Percentiles rank a stretch among this genome's conserved stretches.
Evolutionary conservation across 805 yeast genomes (phyloP).

Genomic region (Saturnispora saitoi): DNA sequence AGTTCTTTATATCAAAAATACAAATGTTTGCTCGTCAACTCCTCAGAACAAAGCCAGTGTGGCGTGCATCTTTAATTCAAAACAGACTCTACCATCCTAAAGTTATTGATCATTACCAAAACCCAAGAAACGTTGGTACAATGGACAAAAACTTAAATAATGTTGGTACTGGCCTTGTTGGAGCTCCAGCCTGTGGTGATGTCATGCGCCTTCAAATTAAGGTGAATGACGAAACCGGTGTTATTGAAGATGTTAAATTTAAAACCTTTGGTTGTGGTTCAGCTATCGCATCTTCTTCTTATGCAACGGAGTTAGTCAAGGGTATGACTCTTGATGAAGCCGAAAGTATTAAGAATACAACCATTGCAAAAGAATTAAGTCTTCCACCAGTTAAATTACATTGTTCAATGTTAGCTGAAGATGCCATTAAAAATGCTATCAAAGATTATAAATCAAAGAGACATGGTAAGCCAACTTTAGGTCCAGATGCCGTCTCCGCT

Average conservation of each 20-base stretch:
- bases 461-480: conserved; percentile 46
- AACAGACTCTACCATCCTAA: conserved; percentile 65
- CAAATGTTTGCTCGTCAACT: conserved; percentile 3
- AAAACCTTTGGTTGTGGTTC: conserved; percentile 99
- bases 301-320: conserved; percentile 89
- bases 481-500: conserved; percentile 38
- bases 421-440: conserved; percentile 95
- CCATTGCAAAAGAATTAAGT: conserved; percentile 87
- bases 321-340: conserved; percentile 95
- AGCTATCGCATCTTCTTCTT: conserved; percentile 93
- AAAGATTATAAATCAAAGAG: conserved; percentile 90
- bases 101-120: conserved; percentile 91
- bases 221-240: conserved; percentile 83
- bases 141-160: conserved; percentile 64
- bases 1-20: neutral
- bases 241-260: conserved; percentile 90
- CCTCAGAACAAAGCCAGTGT: neutral
- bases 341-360: conserved; percentile 82
- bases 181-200: conserved; percentile 99
- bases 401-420: conserved; percentile 98
- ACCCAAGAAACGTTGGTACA: conserved; percentile 95
- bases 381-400: conserved; percentile 96
- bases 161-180: conserved; percentile 96
- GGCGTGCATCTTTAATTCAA: neutral
- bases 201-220: conserved; percentile 96